Evolutionary conservation across 2,329 filamentous ascomycete genomes (phyloP), one percentile per base, ranked within the genome.

Genomic region (Fusarium mangiferae): DNA sequence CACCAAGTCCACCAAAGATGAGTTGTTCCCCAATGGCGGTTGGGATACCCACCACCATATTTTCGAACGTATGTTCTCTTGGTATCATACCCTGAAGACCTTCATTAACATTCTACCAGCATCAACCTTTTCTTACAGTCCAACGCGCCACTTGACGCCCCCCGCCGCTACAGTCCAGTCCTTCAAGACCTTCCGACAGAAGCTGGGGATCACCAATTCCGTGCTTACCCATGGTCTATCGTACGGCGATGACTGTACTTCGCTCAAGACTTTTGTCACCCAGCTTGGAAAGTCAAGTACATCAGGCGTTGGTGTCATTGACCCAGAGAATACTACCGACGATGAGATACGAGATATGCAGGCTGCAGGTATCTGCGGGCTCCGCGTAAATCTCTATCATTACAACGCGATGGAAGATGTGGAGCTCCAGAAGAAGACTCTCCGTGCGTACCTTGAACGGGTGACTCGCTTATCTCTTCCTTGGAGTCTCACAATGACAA

Each of bases 361-460:
- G 30, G 48, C 30, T 7, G 30, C 48, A 35, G 30, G 30, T n/a
- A 51, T 35, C 12, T 51, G 30, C 9, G 48, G 48, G 20, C 30
- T 51, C 12, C 48, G 48, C 10, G 30, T 51, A 17, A 51, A 51
- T 51, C 48, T 35, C 7, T 51, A 51, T 24, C 30, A 35, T n/a
- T 24, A 35, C 10, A 24, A 51, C 7, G 48, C 48, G 3, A 51
- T 51, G 48, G 48, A 51, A 7, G 48, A 51, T 20, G n/a, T 51
- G 5, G 30, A 51, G 22, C 28, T 51, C 3, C 48, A 24, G 30
- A 51, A 51, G 17, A 35, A 35, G 30, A 35, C 48, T 6, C 69
- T 84, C 12, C 62, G 66, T 5, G 78, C 78, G 1, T 82, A 83
- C 39, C 75, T 78, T 8, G 57, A 64, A 3, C 73, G 77, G 41